Conservation (phyloP, 2,329 filamentous ascomycete genomes). For the Corinectria fuckeliana region DNA sequence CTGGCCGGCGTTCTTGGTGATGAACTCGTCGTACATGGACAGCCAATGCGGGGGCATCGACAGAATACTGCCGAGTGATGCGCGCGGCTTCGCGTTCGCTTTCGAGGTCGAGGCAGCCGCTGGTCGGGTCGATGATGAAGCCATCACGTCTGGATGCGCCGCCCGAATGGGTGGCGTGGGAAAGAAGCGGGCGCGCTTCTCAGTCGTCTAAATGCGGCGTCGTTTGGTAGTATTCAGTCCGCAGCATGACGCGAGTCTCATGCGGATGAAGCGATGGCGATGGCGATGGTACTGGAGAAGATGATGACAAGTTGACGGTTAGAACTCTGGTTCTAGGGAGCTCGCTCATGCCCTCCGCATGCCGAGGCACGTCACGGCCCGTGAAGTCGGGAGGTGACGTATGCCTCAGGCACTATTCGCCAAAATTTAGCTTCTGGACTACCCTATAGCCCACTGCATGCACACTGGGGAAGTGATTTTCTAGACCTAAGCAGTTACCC, state of each 20-base stretch:
- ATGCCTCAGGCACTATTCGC: slow-evolving; percentile 33
- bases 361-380: slow-evolving; percentile 37
- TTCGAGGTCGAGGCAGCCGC: slow-evolving; percentile 28
- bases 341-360: slow-evolving; percentile 19
- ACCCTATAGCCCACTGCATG: not conserved
- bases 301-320: slow-evolving; percentile 21
- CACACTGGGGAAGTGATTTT: not conserved
- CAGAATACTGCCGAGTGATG: slow-evolving; percentile 49
- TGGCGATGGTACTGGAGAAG: slow-evolving; percentile 14
- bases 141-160: slow-evolving; percentile 22
- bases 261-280: not conserved
- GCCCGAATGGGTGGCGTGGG: slow-evolving; percentile 3
- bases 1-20: slow-evolving; percentile 91
- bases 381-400: slow-evolving; percentile 25
- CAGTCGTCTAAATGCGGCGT: slow-evolving; percentile 14
- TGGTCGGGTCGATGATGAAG: slow-evolving; percentile 28
- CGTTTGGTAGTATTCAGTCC: not conserved
- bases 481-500: too few relatives aligned
- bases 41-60: slow-evolving; percentile 71
- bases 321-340: slow-evolving; percentile 7
- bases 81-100: slow-evolving; percentile 27
- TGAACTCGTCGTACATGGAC: slow-evolving; percentile 82
- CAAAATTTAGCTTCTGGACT: not conserved
- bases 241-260: slow-evolving; percentile 11
- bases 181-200: slow-evolving; percentile 12